Conservation (phyloP, 352 stramenopile species). For the Plasmopara halstedii region DNA sequence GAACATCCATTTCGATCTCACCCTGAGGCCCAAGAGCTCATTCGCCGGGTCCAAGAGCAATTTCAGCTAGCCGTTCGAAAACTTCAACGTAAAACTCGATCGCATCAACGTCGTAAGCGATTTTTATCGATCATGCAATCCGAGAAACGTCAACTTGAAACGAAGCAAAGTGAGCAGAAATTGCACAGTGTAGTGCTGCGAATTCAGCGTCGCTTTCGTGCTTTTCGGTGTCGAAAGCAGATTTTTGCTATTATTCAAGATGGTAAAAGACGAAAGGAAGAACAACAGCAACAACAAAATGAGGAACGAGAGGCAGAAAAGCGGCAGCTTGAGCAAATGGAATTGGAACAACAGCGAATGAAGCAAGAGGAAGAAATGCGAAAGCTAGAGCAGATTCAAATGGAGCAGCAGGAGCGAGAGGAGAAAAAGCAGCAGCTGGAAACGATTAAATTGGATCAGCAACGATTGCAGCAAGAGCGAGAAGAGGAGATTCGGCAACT, state of each 20-base stretch:
- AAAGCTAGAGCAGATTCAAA: too few relatives aligned
- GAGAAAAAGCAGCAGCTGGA: slow-evolving; percentile 9
- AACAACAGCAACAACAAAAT: slow-evolving; percentile 4
- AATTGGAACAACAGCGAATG: too few relatives aligned
- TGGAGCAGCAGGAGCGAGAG: too few relatives aligned
- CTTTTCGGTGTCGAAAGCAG: slow-evolving; percentile 3
- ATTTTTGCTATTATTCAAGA: slow-evolving; percentile 5
- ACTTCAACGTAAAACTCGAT: slow-evolving; percentile 29
- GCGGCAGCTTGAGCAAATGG: too few relatives aligned
- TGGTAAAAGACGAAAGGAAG: slow-evolving; percentile 4
- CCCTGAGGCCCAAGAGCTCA: slow-evolving; percentile 29
- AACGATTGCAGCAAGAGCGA: slow-evolving; percentile 10
- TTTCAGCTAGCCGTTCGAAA: slow-evolving; percentile 28
- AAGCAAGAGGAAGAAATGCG: not conserved
- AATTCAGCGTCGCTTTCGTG: slow-evolving; percentile 10
- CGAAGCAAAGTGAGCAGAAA: slow-evolving; percentile 7
- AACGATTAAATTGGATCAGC: slow-evolving; percentile 4
- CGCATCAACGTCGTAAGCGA: slow-evolving; percentile 1
- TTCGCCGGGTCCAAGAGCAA: slow-evolving; percentile 32
- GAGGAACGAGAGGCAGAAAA: too few relatives aligned
- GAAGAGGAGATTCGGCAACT: slow-evolving; percentile 5
- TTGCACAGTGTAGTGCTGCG: slow-evolving; percentile 2
- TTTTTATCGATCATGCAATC: slow-evolving; percentile 14
- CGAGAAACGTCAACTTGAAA: slow-evolving; percentile 1
- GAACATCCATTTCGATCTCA: slow-evolving; percentile 54